Evolutionary conservation across 371 early-diverging fungal species (phyloP).

Genomic region (Mucor circinelloides): DNA sequence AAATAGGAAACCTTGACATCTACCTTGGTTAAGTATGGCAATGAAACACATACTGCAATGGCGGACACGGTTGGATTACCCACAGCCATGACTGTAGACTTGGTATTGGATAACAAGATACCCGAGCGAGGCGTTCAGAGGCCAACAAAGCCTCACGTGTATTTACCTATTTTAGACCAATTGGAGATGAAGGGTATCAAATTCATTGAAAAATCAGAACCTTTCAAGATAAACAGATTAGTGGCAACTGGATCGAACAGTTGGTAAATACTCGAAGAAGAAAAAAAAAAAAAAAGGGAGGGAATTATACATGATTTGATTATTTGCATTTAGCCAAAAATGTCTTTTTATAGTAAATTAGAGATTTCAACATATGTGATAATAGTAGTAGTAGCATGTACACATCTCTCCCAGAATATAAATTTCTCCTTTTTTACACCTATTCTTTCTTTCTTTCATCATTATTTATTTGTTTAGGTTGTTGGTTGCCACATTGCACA

Average conservation of each 20-base stretch:
- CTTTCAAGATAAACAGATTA: slow-evolving; percentile 16
- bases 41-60: slow-evolving; percentile 83
- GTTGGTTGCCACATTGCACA: background rate
- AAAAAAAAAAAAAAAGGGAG: background rate
- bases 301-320: background rate
- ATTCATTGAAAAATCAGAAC: slow-evolving; percentile 63
- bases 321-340: background rate
- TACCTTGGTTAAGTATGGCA: slow-evolving; percentile 79
- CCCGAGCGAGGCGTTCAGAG: slow-evolving; percentile 74
- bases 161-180: slow-evolving; percentile 73
- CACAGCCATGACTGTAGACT: slow-evolving; percentile 85
- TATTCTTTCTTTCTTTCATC: background rate
- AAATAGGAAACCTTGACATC: slow-evolving; percentile 67
- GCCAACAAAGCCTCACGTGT: slow-evolving; percentile 77
- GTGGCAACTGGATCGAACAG: slow-evolving; percentile 33
- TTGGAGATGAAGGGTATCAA: slow-evolving; percentile 73
- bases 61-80: slow-evolving; percentile 91
- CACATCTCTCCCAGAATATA: background rate
- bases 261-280: slow-evolving; percentile 1
- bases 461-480: background rate
- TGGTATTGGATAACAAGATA: slow-evolving; percentile 71
- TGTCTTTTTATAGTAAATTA: background rate
- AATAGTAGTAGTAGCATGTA: background rate
- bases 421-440: background rate
- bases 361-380: background rate